Base-by-base conservation (phyloP, 257 asterid genomes). In the Solanum piurae region DNA sequence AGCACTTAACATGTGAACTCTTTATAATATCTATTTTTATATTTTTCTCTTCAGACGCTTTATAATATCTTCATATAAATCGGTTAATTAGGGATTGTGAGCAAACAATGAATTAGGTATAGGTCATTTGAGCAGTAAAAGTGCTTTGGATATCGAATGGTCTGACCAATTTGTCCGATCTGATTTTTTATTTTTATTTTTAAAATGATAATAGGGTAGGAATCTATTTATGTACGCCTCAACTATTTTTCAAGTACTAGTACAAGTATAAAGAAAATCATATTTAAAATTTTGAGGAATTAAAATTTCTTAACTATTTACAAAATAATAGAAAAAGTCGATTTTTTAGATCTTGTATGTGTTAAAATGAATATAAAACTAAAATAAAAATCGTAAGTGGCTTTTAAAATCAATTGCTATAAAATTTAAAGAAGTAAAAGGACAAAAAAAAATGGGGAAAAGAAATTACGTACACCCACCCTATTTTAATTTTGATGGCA, bases 221-320 rank as follows among this genome's bases (percentile, higher is more conserved):
- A 66, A 66, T 66, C 5, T 12, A 0, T 12, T 5, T 25, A 66
- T 5, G 25, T 66, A 31, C 4, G 0, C 2, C 36, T 66, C 21
- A 6, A 27, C 10, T 66, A 66, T 27, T 27, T 64, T 11, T 2
- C 34, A 66, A 6, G 20, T 12, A 25, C 36, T 0, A 2, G 0
- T 13, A 1, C 7, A 64, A 12, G 10, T 13, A 69, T 1, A 3
- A 69, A 14, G n/a, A 69, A 14, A 69, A 69, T 1, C 1, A 69
- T 13, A 31, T 8, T 13, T 25, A 33, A 68, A 68, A 66, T 62
- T 62, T 58, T 8, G 0, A 58, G 27, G 27, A 21, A 58, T 58
- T 58, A 58, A 20, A 3, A 23, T 23, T 9, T 60, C 3, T 60
- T 60, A 9, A 8, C 12, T 4, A 21, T 9, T 1, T 60, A 60